These are phyloP conservation scores for Pugionium cornutum DNA, from an alignment of 345 rosid genomes.

Conservation along the genomic window DNA sequence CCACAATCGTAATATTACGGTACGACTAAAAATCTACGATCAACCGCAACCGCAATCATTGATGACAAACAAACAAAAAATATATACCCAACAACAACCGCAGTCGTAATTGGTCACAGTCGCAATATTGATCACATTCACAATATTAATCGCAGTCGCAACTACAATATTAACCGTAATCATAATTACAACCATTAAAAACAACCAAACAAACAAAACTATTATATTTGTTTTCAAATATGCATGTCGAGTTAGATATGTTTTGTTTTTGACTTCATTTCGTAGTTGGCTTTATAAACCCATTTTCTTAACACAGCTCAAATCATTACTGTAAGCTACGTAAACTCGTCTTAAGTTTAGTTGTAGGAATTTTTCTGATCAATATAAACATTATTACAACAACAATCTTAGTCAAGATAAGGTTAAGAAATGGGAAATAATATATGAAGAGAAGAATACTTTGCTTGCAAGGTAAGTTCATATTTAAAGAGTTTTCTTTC, in stretches of 20 bases:
- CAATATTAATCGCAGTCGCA: too few species aligned
- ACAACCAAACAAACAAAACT: too few species aligned
- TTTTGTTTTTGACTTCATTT: not conserved
- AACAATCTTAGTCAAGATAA: conserved; percentile 34
- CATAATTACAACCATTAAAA: too few species aligned
- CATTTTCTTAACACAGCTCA: not conserved
- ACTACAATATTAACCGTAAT: too few species aligned
- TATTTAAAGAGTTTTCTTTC: conserved; percentile 34
- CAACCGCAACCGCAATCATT: too few species aligned
- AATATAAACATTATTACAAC: conserved; percentile 21
- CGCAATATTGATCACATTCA: too few species aligned
- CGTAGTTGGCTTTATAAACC: not conserved
- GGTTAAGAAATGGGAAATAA: conserved; percentile 32
- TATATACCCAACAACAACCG: too few species aligned
- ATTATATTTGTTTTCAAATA: conserved; percentile 4
- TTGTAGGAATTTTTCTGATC: conserved; percentile 13
- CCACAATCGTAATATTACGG: too few species aligned
- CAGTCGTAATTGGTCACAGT: too few species aligned
- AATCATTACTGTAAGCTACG: conserved; percentile 3
- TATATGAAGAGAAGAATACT: conserved; percentile 36
- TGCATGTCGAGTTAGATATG: not conserved
- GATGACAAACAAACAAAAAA: too few species aligned
- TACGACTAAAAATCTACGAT: too few species aligned
- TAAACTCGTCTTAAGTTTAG: conserved; percentile 8
- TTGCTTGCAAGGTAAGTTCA: conserved; percentile 46